Conservation (phyloP, 768 basidiomycete species). For the Pisolithus microcarpus region DNA sequence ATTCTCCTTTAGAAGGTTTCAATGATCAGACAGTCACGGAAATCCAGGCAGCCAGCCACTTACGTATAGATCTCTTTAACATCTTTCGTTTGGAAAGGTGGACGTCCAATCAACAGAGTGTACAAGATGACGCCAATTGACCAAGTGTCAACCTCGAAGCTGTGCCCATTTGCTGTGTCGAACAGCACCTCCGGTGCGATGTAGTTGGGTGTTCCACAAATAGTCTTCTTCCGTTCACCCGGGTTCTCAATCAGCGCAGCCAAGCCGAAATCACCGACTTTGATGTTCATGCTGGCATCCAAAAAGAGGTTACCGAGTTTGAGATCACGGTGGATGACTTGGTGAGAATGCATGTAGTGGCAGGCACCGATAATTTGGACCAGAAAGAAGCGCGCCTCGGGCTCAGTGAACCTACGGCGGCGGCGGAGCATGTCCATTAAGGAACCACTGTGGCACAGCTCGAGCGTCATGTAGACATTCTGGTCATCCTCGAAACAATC, state of each 20-base stretch:
- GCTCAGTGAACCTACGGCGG: constrained; percentile 82
- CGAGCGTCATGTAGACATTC: constrained; percentile 96
- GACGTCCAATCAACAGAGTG: constrained; percentile 89
- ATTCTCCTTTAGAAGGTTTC: constrained; percentile 57
- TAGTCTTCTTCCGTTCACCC: constrained; percentile 97
- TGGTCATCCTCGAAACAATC: constrained; percentile 95
- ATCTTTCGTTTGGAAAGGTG: constrained; percentile 97
- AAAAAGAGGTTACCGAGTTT: constrained; percentile 95
- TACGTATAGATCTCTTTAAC: constrained; percentile 95
- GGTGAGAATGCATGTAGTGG: constrained; percentile 94
- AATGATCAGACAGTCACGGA: neutral
- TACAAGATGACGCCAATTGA: constrained; percentile 96
- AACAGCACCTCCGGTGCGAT: constrained; percentile 97
- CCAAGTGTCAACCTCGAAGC: constrained; percentile 98
- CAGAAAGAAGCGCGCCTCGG: constrained; percentile 88
- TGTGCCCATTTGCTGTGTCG: constrained; percentile 92
- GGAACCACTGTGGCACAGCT: constrained; percentile 84
- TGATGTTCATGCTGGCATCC: constrained; percentile 87
- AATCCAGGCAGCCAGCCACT: constrained; percentile 17
- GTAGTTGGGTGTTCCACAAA: constrained; percentile 98
- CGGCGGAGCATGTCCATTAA: constrained; percentile 88
- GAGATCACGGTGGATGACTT: constrained; percentile 96
- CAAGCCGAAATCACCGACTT: constrained; percentile 95
- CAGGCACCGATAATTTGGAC: constrained; percentile 94
- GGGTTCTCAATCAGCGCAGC: constrained; percentile 95